Conservation (phyloP, 2,329 filamentous ascomycete genomes). For the Blumeria graminis region DNA sequence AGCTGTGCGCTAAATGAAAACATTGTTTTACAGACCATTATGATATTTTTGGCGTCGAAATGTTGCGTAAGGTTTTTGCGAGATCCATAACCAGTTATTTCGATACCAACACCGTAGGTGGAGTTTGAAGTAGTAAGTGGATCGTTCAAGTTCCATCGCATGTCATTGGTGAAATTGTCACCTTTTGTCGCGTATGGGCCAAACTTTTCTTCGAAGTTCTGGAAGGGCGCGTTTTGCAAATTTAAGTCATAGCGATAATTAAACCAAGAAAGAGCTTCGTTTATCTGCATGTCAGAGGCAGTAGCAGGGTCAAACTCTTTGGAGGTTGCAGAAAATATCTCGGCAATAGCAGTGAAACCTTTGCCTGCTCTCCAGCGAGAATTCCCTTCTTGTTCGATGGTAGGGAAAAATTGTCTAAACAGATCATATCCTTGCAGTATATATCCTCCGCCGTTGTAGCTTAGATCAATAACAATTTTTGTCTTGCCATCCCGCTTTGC, state of each 20-base stretch:
- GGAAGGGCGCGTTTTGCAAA: slow-evolving; percentile 9
- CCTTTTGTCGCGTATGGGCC: slow-evolving; percentile 7
- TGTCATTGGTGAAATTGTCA: slow-evolving; percentile 9
- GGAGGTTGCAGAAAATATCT: slow-evolving; percentile 8
- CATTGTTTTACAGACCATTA: slow-evolving; percentile 5
- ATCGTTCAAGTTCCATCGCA: slow-evolving; percentile 12
- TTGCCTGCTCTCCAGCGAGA: slow-evolving; percentile 11
- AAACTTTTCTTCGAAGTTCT: slow-evolving; percentile 10
- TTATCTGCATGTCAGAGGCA: slow-evolving; percentile 7
- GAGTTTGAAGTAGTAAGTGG: slow-evolving; percentile 4
- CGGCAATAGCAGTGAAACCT: slow-evolving; percentile 6
- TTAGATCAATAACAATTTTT: slow-evolving; percentile 39
- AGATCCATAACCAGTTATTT: slow-evolving; percentile 15
- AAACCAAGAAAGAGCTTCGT: slow-evolving; percentile 8
- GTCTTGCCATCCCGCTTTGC: slow-evolving; percentile 24
- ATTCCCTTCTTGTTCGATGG: slow-evolving; percentile 12
- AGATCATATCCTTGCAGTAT: slow-evolving; percentile 23
- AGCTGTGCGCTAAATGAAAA: background rate
- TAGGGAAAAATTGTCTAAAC: slow-evolving; percentile 20
- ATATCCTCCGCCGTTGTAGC: slow-evolving; percentile 33
- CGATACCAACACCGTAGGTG: slow-evolving; percentile 10
- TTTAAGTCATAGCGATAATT: slow-evolving; percentile 13
- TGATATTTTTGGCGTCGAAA: slow-evolving; percentile 20
- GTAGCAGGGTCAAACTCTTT: slow-evolving; percentile 10
- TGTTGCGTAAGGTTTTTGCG: slow-evolving; percentile 13